phyloP scores from a whole-genome alignment of 495 filamentous ascomycete genomes.

The Sporormia fimetaria region DNA sequence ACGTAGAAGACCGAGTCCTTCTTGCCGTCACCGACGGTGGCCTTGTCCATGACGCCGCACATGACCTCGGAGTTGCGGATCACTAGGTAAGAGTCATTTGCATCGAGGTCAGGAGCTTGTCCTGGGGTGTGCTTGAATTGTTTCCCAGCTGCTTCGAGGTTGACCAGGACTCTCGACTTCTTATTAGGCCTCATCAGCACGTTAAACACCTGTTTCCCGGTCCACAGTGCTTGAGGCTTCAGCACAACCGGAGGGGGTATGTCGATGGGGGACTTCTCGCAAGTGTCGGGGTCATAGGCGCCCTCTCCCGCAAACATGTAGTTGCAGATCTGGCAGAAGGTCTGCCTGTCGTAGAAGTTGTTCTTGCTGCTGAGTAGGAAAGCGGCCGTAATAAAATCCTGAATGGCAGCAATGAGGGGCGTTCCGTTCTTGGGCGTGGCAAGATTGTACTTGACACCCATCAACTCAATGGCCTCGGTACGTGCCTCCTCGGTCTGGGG shows the following conservation, averaged over 20 bases:
- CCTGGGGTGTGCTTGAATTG: slow-evolving; percentile 51
- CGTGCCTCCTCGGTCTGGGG: slow-evolving; percentile 96
- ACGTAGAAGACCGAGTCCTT: slow-evolving; percentile 97
- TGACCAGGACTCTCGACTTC: slow-evolving; percentile 66
- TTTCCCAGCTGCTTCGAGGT: slow-evolving; percentile 85
- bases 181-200: slow-evolving; percentile 88
- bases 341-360: slow-evolving; percentile 74
- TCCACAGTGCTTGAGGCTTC: slow-evolving; percentile 85
- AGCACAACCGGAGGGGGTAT: slow-evolving; percentile 75
- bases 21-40: slow-evolving; percentile 87
- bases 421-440: slow-evolving; percentile 95
- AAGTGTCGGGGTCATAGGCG: slow-evolving; percentile 29
- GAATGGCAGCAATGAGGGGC: slow-evolving; percentile 94
- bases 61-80: slow-evolving; percentile 95
- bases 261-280: slow-evolving; percentile 51
- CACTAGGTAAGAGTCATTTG: slow-evolving; percentile 77
- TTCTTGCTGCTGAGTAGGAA: slow-evolving; percentile 90
- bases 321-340: slow-evolving; percentile 78
- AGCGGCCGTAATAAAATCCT: slow-evolving; percentile 95
- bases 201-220: slow-evolving; percentile 94
- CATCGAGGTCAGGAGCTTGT: slow-evolving; percentile 60
- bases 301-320: slow-evolving; percentile 78
- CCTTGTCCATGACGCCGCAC: slow-evolving; percentile 97
- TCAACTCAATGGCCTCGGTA: slow-evolving; percentile 86
- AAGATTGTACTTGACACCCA: slow-evolving; percentile 96